phyloP scores from a whole-genome alignment of 306 rosid species.

The Quercus suber region DNA sequence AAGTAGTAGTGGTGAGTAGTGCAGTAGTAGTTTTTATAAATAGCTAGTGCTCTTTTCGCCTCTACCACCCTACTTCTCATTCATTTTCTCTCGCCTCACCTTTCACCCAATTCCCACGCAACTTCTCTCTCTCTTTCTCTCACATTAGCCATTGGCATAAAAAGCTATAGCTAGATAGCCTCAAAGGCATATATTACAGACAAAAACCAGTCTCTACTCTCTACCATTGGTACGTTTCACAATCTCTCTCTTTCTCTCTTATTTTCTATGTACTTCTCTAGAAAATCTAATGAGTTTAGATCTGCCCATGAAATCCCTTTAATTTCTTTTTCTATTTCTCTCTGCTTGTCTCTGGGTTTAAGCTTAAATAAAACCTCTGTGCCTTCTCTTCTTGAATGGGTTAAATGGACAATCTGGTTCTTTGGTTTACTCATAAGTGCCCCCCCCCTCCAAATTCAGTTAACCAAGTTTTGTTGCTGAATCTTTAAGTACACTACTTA shows the following conservation, averaged over 20 bases:
- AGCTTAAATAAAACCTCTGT: too few species aligned
- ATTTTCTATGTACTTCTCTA: background rate
- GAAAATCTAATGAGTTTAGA: background rate
- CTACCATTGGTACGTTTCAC: constrained; percentile 1
- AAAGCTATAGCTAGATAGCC: background rate
- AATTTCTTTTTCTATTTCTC: background rate
- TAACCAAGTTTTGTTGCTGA: too few species aligned
- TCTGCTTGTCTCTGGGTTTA: background rate
- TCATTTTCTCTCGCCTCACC: background rate
- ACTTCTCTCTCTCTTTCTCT: background rate
- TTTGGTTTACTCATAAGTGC: too few species aligned
- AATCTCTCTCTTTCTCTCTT: background rate
- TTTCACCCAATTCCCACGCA: background rate
- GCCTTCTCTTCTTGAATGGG: too few species aligned
- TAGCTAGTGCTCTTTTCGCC: too few species aligned
- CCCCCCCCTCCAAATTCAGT: too few species aligned
- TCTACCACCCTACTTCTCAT: background rate
- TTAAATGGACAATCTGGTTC: too few species aligned
- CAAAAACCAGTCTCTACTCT: background rate
- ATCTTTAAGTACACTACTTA: too few species aligned
- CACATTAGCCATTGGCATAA: constrained; percentile 14
- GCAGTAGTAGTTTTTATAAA: background rate
- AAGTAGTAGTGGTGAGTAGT: too few species aligned
- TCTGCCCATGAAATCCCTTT: background rate
- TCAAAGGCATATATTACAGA: background rate